Base-by-base conservation (phyloP, 306 rosid genomes). In the Pyrus communis region DNA sequence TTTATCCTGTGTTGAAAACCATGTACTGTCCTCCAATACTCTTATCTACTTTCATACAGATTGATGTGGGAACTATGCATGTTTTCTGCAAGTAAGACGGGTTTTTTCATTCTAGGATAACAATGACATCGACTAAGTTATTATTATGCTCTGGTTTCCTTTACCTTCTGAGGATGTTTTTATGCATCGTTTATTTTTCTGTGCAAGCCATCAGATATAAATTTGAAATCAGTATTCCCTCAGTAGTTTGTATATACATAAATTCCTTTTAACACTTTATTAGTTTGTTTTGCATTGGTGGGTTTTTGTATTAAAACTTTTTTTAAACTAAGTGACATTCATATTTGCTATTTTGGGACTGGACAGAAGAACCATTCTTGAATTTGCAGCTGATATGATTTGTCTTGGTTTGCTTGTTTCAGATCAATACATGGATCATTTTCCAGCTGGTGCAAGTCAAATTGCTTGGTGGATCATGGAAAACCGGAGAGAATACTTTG, bases 401-500 rank as follows among this genome's bases (percentile, higher is more conserved):
- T 35, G 14, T 22, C 67, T 67, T 75, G 73, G 51, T 77, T 74
- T 27, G 43, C 38, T 81, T 23, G 3, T 69, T 69, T 85, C 90
- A 93, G 98, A 90, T 73, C 88, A 93, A 78, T 93, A 86, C 70
- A 86, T 93, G 79, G 90, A 83, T 54, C 88, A 69, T 82, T 91
- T 88, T 86, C 97, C 98, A 1, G 85, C 90, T 82, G 91, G 91
- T 67, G 97, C 89, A 49, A 93, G 87, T 81, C 88, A 90, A 85
- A 79, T 93, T 88, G 91, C 88, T 79, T 93, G 98, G 98, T 93
- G 98, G 98, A 88, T 93, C 60, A 91, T 93, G 97, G 98, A 93
- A 85, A 93, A 91, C 75, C 88, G 94, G 18, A 73, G 88, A 77
- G 98, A 93, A 88, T 93, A 91, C 77, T 93, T 91, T 46, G 90